Percentiles rank a stretch among this genome's conserved stretches.
phyloP scores from a whole-genome alignment of 2,329 filamentous ascomycete species.

The Keithomyces neogunnii region DNA sequence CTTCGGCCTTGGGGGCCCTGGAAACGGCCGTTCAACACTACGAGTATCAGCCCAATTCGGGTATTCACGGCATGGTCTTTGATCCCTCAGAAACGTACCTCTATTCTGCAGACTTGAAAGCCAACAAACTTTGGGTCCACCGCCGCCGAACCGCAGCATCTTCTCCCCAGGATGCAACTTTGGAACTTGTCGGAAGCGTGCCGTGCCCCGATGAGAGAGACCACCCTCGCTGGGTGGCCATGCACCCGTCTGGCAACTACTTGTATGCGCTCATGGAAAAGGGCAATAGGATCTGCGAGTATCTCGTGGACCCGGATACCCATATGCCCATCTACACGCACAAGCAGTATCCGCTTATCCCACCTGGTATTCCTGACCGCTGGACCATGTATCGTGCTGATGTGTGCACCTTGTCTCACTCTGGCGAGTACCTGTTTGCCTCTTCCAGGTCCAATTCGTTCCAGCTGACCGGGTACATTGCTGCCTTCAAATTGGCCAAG shows the following conservation, averaged over 20 bases:
- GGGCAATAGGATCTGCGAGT: constrained; percentile 77
- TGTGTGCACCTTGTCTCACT: constrained; percentile 65
- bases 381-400: constrained; percentile 71
- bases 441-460: constrained; percentile 72
- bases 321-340: constrained; percentile 73
- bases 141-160: constrained; percentile 44
- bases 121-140: constrained; percentile 80
- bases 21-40: constrained; percentile 63
- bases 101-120: constrained; percentile 70
- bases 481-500: constrained; percentile 64
- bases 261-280: constrained; percentile 85
- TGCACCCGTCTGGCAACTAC: constrained; percentile 69
- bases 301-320: constrained; percentile 65
- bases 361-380: constrained; percentile 52
- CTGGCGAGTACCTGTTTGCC: constrained; percentile 71
- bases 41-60: constrained; percentile 59
- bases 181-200: constrained; percentile 64
- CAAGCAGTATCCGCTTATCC: constrained; percentile 69
- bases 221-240: constrained; percentile 82
- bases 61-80: constrained; percentile 78
- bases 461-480: constrained; percentile 71
- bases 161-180: constrained; percentile 39
- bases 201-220: constrained; percentile 63
- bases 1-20: constrained; percentile 47
- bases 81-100: constrained; percentile 65